Base-by-base conservation (phyloP, 2,329 filamentous ascomycete species). In the Coleophoma eucalyptorum region DNA sequence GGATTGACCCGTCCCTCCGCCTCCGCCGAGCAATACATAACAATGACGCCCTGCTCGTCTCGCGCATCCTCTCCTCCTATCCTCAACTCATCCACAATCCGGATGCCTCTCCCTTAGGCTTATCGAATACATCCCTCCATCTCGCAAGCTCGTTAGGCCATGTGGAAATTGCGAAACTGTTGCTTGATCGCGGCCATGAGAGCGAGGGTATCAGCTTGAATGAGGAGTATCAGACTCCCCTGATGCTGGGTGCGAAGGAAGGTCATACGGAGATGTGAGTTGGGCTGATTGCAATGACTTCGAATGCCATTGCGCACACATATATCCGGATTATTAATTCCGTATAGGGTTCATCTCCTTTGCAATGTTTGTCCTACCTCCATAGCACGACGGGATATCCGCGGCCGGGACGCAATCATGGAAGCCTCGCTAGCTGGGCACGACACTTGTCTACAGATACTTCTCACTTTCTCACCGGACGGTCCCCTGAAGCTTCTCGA, bases 71-170 rank as follows among this genome's bases (percentile, higher is more conserved):
- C 58, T 80, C 78, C 57, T 84, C 84, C 52, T 84, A 93, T 63
- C 87, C 87, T 0, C 65, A 72, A 16, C 80, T 87, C 55, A 75
- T 96, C 26, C 85, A 86, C 63, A 96, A 96, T 64, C 89, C 90
- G 2, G 89, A 96, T 68, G 80, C 81, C 60, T 80, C 83, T 4
- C 58, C 62, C 18, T 63, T 69, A 8, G 81, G 80, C 46, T 84
- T 89, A 58, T 88, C 87, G 67, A 94, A 95, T 72, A 93, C 90
- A 2, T 90, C 84, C 56, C 78, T 96, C 37, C 90, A 96, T 67
- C 78, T 96, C 2, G 89, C 90, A 41, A 87, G 88, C 11, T 81
- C 81, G 7, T 76, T 90, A 50, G 90, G 90, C 48, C 80, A 86
- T 64, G 74, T 82, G 7, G 72, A 83, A 43, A 86, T 94, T 59